Evolutionary conservation across 2,329 filamentous ascomycete genomes (phyloP), one percentile per base, ranked within the genome.

Genomic region (Alternaria brassicae): DNA sequence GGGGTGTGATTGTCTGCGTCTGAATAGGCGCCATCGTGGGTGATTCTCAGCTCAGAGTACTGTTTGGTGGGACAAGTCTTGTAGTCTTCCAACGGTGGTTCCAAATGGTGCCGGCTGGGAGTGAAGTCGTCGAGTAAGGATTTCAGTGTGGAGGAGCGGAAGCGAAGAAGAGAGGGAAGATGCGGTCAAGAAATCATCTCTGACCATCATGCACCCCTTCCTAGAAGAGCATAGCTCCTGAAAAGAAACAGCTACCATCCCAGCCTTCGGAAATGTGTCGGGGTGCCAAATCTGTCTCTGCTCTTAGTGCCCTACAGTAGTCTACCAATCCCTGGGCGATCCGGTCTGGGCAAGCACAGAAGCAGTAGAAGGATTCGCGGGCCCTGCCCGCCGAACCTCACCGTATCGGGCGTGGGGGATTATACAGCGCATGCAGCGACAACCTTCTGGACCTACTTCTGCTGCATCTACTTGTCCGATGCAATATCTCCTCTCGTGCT

Each of bases 1-100:
- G 63, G 48, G 63, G 60, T 41, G 62, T 60, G 44, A 70, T 68
- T n/a, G 67, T 71, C 52, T 71, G 68, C n/a, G 67, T 71, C 53
- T 70, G 67, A 27, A 69, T 63, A n/a, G 67, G 66, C 28, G 67
- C 67, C 68, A 71, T 71, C 58, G 44, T 54, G 15, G 44, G 42
- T 50, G 48, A 21, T n/a, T n/a, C 28, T 51, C 30, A 34, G 37
- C 42, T 44, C 12, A 28, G 32, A 23, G 17, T 19, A 21, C 15
- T 39, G 23, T 19, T 23, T 54, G 23, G 30, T 27, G n/a, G 50
- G 21, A 34, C 37, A 21, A 21, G 36, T 53, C 37, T 25, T 49
- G 36, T 21, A 45, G 28, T 17, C 41, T 50, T 52, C 25, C 44
- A 39, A 25, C 32, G n/a, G 40, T 51, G 39, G 32, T 32, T 50